These are phyloP conservation scores for Hura crepitans DNA, from an alignment of 441 rosid species.

Conservation along the genomic window DNA sequence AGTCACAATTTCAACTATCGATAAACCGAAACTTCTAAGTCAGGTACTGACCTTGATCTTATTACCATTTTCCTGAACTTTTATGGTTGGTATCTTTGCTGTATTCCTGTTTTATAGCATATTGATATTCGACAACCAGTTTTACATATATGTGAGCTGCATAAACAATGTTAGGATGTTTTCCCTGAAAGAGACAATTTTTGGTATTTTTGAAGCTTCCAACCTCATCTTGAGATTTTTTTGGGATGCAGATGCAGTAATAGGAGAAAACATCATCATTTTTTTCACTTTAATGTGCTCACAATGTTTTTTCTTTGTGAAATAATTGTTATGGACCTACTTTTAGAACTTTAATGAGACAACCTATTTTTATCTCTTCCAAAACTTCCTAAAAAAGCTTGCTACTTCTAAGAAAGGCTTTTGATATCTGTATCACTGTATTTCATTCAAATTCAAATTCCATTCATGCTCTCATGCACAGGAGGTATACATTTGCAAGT, in stretches of 20 bases:
- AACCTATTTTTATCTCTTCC: background rate
- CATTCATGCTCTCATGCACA: background rate
- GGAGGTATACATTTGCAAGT: background rate
- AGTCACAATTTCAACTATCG: slow-evolving; percentile 65
- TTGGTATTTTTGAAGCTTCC: background rate
- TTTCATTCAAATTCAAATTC: background rate
- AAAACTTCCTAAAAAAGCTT: background rate
- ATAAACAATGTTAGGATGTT: background rate
- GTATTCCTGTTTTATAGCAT: background rate
- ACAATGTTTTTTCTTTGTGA: background rate
- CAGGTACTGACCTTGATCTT: slow-evolving; percentile 42
- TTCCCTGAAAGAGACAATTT: background rate
- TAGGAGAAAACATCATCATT: background rate
- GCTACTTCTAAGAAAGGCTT: background rate
- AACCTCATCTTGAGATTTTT: background rate
- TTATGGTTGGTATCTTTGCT: slow-evolving; percentile 8
- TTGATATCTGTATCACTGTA: background rate
- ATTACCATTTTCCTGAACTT: slow-evolving; percentile 9
- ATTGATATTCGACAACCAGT: background rate
- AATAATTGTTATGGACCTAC: background rate
- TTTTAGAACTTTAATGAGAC: background rate
- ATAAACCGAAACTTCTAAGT: slow-evolving; percentile 62
- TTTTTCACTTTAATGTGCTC: background rate
- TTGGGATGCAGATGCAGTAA: background rate
- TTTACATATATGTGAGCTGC: background rate